Evolutionary conservation across 441 rosid genomes (phyloP).

Genomic region (Populus hybrid): DNA sequence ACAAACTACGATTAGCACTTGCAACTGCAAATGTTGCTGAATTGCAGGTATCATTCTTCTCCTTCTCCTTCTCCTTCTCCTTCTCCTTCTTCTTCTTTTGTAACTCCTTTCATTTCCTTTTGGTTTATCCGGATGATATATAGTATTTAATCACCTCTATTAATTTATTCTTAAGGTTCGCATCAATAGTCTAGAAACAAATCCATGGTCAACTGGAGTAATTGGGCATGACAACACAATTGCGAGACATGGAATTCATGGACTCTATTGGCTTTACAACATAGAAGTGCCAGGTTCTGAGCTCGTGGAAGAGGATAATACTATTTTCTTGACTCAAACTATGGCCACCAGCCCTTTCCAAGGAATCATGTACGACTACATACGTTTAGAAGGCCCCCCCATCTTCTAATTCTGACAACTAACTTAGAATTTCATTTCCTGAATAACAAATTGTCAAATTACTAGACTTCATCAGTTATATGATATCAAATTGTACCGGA

Average conservation of each 20-base stretch:
- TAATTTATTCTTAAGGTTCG: slow-evolving; percentile 35
- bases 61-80: background rate
- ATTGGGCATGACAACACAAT: slow-evolving; percentile 76
- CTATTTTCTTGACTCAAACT: slow-evolving; percentile 59
- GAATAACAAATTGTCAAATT: too few relatives aligned
- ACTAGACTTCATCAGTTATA: background rate
- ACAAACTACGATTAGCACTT: slow-evolving; percentile 35
- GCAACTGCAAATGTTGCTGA: slow-evolving; percentile 45
- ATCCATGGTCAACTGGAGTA: slow-evolving; percentile 48
- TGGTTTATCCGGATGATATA: background rate
- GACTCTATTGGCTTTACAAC: slow-evolving; percentile 63
- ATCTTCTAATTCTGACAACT: background rate
- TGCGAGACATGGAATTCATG: slow-evolving; percentile 83
- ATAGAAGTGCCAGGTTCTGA: slow-evolving; percentile 43
- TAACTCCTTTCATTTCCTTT: slow-evolving; percentile 11
- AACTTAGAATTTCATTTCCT: background rate
- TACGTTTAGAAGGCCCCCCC: slow-evolving; percentile 35
- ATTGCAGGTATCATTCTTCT: slow-evolving; percentile 40
- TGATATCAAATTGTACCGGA: background rate
- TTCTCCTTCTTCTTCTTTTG: background rate
- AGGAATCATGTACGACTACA: slow-evolving; percentile 81
- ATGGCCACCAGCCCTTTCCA: slow-evolving; percentile 41
- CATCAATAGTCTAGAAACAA: slow-evolving; percentile 40
- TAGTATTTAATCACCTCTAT: too few relatives aligned
- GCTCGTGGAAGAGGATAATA: slow-evolving; percentile 53